These are phyloP conservation scores for Neltuma alba DNA, from an alignment of 306 rosid genomes.

Conservation along the genomic window DNA sequence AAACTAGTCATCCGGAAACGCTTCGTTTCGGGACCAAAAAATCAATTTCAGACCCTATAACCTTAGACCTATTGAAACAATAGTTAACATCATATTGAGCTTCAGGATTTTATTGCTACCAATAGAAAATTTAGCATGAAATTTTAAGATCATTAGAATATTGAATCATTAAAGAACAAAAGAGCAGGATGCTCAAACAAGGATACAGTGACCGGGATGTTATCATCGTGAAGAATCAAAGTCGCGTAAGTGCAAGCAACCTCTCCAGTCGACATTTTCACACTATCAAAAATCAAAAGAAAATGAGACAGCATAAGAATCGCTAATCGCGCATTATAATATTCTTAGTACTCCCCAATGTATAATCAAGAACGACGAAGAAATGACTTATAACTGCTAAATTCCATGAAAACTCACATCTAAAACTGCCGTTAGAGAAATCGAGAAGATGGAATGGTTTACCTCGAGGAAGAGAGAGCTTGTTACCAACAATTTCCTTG, in stretches of 20 bases:
- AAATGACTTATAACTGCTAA: not conserved
- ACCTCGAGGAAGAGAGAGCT: conserved; percentile 21
- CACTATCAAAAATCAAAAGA: conserved; percentile 1
- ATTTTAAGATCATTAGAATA: not conserved
- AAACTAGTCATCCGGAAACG: conserved; percentile 5
- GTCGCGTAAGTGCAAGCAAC: conserved; percentile 60
- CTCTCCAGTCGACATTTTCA: conserved; percentile 57
- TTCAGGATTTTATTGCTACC: not conserved
- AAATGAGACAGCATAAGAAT: not conserved
- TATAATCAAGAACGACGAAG: not conserved
- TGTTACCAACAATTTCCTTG: not conserved
- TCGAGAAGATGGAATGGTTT: not conserved
- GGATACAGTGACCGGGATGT: conserved; percentile 66
- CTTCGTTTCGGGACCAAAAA: not conserved
- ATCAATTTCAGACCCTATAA: not conserved
- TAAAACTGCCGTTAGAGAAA: not conserved
- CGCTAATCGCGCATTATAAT: not conserved
- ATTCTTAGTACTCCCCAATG: no score
- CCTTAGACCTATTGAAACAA: not conserved
- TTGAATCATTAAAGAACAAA: not conserved
- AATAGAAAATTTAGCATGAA: not conserved
- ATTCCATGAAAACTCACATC: not conserved
- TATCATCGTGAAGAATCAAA: conserved; percentile 66
- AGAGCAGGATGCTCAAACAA: conserved; percentile 1
- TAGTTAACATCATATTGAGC: not conserved